These are phyloP conservation scores for Aristolochia contorta DNA, from an alignment of 164 flowering plant genomes.

Conservation along the genomic window DNA sequence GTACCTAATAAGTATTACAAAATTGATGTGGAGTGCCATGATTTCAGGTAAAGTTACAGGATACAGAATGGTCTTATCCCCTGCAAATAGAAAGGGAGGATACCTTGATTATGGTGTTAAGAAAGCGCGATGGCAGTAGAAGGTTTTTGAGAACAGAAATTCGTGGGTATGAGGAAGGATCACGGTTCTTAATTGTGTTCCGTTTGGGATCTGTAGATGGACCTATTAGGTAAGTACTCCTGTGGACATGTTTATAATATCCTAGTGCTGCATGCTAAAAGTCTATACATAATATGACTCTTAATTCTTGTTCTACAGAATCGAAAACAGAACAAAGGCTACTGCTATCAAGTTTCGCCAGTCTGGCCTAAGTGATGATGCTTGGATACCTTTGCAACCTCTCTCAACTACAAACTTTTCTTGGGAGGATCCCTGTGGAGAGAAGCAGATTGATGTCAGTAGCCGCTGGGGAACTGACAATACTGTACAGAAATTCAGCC, in stretches of 20 bases:
- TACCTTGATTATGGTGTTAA: conserved; percentile 54
- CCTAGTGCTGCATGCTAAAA: neutral
- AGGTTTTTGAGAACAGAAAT: conserved; percentile 65
- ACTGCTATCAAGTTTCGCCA: conserved; percentile 61
- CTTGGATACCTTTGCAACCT: conserved; percentile 55
- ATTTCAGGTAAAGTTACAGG: conserved; percentile 59
- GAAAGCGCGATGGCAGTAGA: conserved; percentile 38
- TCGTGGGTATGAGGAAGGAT: conserved; percentile 97
- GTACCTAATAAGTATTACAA: too few species aligned
- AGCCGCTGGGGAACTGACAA: conserved; percentile 22
- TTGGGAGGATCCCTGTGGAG: conserved; percentile 96
- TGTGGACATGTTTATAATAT: neutral
- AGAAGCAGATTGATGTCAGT: conserved; percentile 49
- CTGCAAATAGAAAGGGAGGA: conserved; percentile 72
- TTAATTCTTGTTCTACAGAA: conserved; percentile 28
- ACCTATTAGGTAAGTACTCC: conserved; percentile 62
- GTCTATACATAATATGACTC: neutral
- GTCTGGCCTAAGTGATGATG: conserved; percentile 71
- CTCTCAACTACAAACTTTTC: conserved; percentile 69
- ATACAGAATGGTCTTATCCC: conserved; percentile 89
- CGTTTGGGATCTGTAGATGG: conserved; percentile 72
- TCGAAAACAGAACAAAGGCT: conserved; percentile 73
- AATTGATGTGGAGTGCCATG: neutral
- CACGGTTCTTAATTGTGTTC: conserved; percentile 82
- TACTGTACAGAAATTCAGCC: conserved; percentile 31